These are phyloP conservation scores for Gnetum montanum DNA, from an alignment of 75 land plant species.

Conservation along the genomic window DNA sequence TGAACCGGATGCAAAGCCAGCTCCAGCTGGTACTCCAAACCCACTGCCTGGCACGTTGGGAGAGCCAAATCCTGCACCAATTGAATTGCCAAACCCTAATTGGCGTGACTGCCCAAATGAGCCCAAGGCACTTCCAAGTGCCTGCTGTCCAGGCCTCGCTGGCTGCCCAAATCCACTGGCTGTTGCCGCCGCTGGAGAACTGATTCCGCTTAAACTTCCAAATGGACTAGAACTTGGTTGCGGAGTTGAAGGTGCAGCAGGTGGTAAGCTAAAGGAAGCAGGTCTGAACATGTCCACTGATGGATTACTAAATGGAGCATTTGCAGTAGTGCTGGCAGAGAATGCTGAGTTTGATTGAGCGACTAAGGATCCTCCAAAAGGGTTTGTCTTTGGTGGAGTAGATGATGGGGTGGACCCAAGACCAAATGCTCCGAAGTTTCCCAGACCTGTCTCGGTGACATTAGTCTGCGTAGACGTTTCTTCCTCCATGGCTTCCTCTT, in stretches of 20 bases:
- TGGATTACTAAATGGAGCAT: no score
- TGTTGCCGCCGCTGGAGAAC: slow-evolving; percentile 22
- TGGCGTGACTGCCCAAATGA: slow-evolving; percentile 97
- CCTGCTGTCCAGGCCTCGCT: slow-evolving; percentile 85
- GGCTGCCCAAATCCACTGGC: slow-evolving; percentile 82
- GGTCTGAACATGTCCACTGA: slow-evolving; percentile 78
- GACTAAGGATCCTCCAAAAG: slow-evolving; percentile 56
- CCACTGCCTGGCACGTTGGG: slow-evolving; percentile 23
- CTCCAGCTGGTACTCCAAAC: slow-evolving; percentile 19
- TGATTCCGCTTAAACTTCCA: slow-evolving; percentile 27
- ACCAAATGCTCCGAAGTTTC: slow-evolving; percentile 57
- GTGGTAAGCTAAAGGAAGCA: slow-evolving; percentile 66
- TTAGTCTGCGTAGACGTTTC: slow-evolving; percentile 45
- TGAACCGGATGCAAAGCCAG: slow-evolving; percentile 23
- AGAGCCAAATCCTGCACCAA: slow-evolving; percentile 34
- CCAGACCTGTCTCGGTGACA: slow-evolving; percentile 34
- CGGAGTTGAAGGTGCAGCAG: slow-evolving; percentile 39
- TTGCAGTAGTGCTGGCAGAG: slow-evolving; percentile 16
- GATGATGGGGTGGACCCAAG: slow-evolving; percentile 40
- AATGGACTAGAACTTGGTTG: slow-evolving; percentile 15
- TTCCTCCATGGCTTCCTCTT: slow-evolving; percentile 98
- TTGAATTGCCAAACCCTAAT: slow-evolving; percentile 47
- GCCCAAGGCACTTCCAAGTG: slow-evolving; percentile 87
- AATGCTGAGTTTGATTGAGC: slow-evolving; percentile 22
- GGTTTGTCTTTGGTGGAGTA: slow-evolving; percentile 48